Base-by-base conservation (phyloP, 2,329 filamentous ascomycete species). In the Alternaria hordeiaustralica region DNA sequence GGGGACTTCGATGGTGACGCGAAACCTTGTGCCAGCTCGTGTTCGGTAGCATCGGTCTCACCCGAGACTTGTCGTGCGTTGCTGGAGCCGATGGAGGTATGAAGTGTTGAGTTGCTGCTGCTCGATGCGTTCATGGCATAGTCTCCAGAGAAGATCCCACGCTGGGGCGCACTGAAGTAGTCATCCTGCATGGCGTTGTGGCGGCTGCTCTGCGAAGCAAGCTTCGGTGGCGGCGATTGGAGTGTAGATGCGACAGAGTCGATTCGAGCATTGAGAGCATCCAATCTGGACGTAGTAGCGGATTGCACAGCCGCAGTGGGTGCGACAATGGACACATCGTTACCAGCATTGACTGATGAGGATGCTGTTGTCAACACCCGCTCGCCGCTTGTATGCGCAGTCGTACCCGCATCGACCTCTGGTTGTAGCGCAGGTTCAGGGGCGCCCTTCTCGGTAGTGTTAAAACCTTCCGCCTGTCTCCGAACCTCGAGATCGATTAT, bases 401-500 rank as follows among this genome's bases (percentile, higher is more conserved):
- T 49, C 23, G 45, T 28, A n/a, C 25, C n/a, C 15, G 45, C 25
- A 11, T 49, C 45, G 45, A 15, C 23, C 45, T 28, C 23, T 25
- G 23, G 23, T 26, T 36, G 28, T 36, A 41, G 20, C 20, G 9
- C 33, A 10, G 21, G 36, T n/a, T 44, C 6, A 44, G 58, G 8
- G 15, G 46, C 33, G 18, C 57, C 26, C 30, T 58, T 30, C 25
- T 46, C 53, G 26, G 47, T 45, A 9, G 46, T 60, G 30, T 36
- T 26, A 46, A 61, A 59, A 13, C 50, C 53, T 3, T 66, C 71
- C 44, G 45, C 63, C 63, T 66, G 75, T 61, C 78, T 74, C 57
- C 70, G 71, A 43, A 79, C 64, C 33, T 94, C 88, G 21, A 88
- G 86, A 69, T 92, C 88, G 54, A 90, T 84, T n/a, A 94, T 86